These are phyloP conservation scores for Cryptococcus amylolentus DNA, from an alignment of 1,284 basidiomycete species.

Conservation along the genomic window DNA sequence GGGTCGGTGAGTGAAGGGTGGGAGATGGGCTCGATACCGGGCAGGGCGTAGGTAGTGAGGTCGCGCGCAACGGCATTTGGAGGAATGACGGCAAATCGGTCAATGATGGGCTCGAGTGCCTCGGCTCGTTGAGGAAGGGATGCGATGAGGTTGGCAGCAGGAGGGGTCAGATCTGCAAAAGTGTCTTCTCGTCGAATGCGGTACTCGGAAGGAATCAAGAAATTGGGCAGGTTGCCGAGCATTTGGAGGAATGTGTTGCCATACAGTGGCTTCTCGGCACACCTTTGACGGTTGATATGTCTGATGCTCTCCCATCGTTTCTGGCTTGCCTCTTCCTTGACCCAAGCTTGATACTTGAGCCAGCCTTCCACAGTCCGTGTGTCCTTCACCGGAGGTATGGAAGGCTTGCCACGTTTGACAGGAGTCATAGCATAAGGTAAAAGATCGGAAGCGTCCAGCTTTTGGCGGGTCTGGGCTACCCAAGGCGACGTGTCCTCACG, in stretches of 20 bases:
- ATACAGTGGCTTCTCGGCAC: constrained; percentile 62
- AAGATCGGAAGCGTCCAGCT: constrained; percentile 68
- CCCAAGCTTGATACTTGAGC: constrained; percentile 59
- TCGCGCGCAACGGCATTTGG: constrained; percentile 75
- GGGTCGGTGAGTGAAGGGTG: constrained; percentile 40
- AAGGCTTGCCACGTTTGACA: constrained; percentile 50
- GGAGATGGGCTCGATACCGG: constrained; percentile 39
- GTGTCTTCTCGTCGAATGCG: constrained; percentile 37
- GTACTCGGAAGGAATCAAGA: constrained; percentile 61
- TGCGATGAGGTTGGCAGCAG: constrained; percentile 55
- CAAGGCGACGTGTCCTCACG: constrained; percentile 52
- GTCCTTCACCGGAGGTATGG: constrained; percentile 61
- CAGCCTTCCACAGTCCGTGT: constrained; percentile 72
- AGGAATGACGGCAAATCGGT: constrained; percentile 78
- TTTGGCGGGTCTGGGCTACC: constrained; percentile 57
- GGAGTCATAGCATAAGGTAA: constrained; percentile 61
- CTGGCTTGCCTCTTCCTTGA: constrained; percentile 57
- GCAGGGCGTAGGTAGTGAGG: constrained; percentile 54
- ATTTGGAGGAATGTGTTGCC: constrained; percentile 60
- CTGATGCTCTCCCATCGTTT: constrained; percentile 67
- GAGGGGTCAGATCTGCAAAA: constrained; percentile 49
- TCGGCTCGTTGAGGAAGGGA: constrained; percentile 64
- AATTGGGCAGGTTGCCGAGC: constrained; percentile 50
- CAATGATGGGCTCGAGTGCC: constrained; percentile 59
- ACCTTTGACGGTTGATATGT: constrained; percentile 74